These are phyloP conservation scores for Fusarium oxysporum DNA, from an alignment of 2,329 filamentous ascomycete genomes.

Conservation along the genomic window DNA sequence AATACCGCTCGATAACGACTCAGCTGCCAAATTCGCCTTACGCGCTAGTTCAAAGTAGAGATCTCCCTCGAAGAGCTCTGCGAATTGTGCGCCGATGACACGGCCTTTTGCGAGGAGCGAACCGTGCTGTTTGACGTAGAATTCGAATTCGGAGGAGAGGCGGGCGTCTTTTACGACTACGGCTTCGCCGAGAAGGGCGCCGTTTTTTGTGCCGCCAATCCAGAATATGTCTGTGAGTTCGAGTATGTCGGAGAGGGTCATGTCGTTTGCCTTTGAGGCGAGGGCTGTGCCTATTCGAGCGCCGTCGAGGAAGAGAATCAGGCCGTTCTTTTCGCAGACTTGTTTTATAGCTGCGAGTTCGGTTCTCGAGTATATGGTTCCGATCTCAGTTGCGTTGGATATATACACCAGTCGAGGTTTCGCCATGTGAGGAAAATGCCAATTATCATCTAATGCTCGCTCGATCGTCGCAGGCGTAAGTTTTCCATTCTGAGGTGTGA, in stretches of 20 bases:
- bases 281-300: conserved; percentile 60
- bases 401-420: conserved; percentile 64
- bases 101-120: conserved; percentile 62
- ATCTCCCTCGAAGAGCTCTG: conserved; percentile 58
- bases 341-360: conserved; percentile 57
- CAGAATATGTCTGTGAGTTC: conserved; percentile 64
- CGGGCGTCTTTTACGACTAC: conserved; percentile 58
- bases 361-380: conserved; percentile 58
- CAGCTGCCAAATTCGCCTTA: conserved; percentile 58
- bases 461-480: conserved; percentile 57
- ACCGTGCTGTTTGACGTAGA: conserved; percentile 64
- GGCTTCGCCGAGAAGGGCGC: conserved; percentile 62
- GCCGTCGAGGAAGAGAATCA: conserved; percentile 61
- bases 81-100: conserved; percentile 62
- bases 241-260: conserved; percentile 58
- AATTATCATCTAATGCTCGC: conserved; percentile 59
- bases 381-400: conserved; percentile 63
- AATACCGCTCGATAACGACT: conserved; percentile 57
- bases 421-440: conserved; percentile 64
- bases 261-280: conserved; percentile 55
- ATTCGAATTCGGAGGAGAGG: conserved; percentile 60
- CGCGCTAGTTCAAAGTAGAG: conserved; percentile 60
- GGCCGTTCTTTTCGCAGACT: conserved; percentile 54
- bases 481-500: conserved; percentile 59
- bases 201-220: conserved; percentile 66